Percentiles rank a stretch among this genome's conserved stretches.
phyloP scores from a whole-genome alignment of 768 basidiomycete genomes.

The Suillus occidentalis region DNA sequence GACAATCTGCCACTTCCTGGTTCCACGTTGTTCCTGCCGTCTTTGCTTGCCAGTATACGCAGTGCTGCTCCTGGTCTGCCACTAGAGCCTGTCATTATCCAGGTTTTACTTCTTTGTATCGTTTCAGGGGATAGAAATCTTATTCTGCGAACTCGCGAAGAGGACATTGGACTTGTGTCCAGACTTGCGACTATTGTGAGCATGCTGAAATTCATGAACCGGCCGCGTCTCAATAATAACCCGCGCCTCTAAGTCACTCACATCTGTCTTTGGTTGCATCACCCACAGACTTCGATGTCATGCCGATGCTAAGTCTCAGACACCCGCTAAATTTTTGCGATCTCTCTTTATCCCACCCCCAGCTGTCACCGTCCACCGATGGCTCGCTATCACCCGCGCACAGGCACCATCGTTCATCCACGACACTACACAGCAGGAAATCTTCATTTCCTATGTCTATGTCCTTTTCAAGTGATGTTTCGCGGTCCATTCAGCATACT shows the following conservation, averaged over 20 bases:
- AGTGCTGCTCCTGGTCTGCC: slow-evolving; percentile 48
- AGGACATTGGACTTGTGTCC: slow-evolving; percentile 60
- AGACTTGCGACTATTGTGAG: slow-evolving; percentile 58
- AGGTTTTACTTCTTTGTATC: slow-evolving; percentile 65
- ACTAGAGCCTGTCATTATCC: slow-evolving; percentile 61
- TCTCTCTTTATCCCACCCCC: slow-evolving; percentile 38
- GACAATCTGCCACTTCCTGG: slow-evolving; percentile 39
- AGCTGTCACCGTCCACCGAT: slow-evolving; percentile 18
- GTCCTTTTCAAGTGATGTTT: slow-evolving; percentile 20
- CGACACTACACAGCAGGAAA: slow-evolving; percentile 26
- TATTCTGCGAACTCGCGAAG: slow-evolving; percentile 62
- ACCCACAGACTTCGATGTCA: slow-evolving; percentile 58
- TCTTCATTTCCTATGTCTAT: slow-evolving; percentile 25
- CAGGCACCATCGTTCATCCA: slow-evolving; percentile 21
- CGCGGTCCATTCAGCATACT: slow-evolving; percentile 16
- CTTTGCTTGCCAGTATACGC: slow-evolving; percentile 47
- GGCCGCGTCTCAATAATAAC: slow-evolving; percentile 1
- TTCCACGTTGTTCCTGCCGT: slow-evolving; percentile 48
- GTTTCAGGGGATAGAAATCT: slow-evolving; percentile 63
- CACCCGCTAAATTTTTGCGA: slow-evolving; percentile 33
- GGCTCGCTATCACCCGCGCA: slow-evolving; percentile 8
- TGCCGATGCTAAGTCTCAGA: slow-evolving; percentile 15
- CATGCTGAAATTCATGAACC: background rate
- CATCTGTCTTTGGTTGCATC: slow-evolving; percentile 56
- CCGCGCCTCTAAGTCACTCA: slow-evolving; percentile 48